A percentile compares a stretch with the other conserved stretches of the same genome.
phyloP scores from a whole-genome alignment of 305 asterid species.

The Fraxinus albicans region DNA sequence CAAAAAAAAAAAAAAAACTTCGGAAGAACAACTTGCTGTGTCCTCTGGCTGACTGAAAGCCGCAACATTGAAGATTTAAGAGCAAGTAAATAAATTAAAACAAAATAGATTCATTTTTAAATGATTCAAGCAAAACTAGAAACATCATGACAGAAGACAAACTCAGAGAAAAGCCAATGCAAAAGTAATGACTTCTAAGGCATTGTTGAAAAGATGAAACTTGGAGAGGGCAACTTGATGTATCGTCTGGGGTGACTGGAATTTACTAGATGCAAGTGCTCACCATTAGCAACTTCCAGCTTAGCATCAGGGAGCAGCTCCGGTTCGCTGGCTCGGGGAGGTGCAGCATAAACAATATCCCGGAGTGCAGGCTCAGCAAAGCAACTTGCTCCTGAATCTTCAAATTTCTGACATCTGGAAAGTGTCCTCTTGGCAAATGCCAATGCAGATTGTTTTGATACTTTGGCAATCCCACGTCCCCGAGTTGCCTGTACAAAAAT shows the following conservation, averaged over 20 bases:
- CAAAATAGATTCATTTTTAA: not conserved
- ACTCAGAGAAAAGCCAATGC: not conserved
- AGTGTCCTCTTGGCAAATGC: conserved; percentile 80
- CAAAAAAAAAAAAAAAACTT: not conserved
- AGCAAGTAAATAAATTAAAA: not conserved
- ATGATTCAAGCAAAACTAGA: conserved; percentile 14
- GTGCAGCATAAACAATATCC: conserved; percentile 73
- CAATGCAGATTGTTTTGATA: conserved; percentile 72
- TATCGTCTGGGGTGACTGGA: not conserved
- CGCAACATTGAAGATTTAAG: not conserved
- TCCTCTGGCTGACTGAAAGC: conserved; percentile 6
- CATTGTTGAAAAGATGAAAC: not conserved
- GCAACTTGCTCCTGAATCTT: conserved; percentile 74
- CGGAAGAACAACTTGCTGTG: not conserved
- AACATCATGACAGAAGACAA: not conserved
- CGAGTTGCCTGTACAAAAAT: conserved; percentile 77
- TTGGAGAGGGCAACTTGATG: not conserved
- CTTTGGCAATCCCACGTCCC: conserved; percentile 75
- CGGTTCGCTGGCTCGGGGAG: conserved; percentile 55
- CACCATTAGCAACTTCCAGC: conserved; percentile 42
- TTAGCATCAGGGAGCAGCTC: conserved; percentile 50
- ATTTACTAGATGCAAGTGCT: conserved; percentile 23
- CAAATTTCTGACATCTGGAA: conserved; percentile 69
- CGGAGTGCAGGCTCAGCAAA: conserved; percentile 72
- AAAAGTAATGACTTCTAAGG: not conserved